These are phyloP conservation scores for Parascedosporium putredinis DNA, from an alignment of 2,329 filamentous ascomycete genomes.

Conservation along the genomic window DNA sequence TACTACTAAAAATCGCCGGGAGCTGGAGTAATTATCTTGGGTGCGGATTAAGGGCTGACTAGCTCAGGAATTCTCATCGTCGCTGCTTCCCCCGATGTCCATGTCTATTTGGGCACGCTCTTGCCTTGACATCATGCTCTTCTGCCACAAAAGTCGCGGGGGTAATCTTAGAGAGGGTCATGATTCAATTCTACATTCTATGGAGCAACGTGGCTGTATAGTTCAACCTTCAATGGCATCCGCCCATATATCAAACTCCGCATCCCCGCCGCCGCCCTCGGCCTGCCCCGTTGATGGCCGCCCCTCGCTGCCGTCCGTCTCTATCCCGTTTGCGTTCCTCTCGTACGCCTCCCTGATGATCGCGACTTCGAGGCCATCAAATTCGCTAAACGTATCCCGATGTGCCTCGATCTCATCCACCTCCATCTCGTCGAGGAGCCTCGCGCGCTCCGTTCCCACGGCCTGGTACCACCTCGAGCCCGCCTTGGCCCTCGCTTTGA, in stretches of 20 bases:
- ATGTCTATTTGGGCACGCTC: too few relatives aligned
- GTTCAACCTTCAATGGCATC: background rate
- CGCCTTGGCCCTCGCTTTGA: constrained; percentile 7
- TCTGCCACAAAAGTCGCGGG: background rate
- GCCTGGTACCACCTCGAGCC: constrained; percentile 10
- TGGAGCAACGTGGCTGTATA: too few relatives aligned
- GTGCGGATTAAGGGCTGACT: too few relatives aligned
- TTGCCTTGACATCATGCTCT: too few relatives aligned
- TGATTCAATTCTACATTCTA: too few relatives aligned
- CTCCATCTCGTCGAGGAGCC: constrained; percentile 5
- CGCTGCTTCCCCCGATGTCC: too few relatives aligned
- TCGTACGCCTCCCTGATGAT: constrained; percentile 9
- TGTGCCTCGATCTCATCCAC: constrained; percentile 1
- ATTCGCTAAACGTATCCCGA: background rate
- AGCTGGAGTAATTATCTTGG: too few relatives aligned
- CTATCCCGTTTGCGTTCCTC: background rate
- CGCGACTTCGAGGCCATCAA: constrained; percentile 7
- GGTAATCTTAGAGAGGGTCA: background rate
- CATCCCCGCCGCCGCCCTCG: background rate
- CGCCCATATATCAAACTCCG: background rate
- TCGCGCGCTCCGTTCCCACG: constrained; percentile 9
- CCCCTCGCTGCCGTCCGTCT: background rate
- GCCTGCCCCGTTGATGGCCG: background rate
- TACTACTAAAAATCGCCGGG: too few relatives aligned
- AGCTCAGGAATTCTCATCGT: too few relatives aligned